phyloP scores from a whole-genome alignment of 805 yeast species.

The Lachancea nothofagi region DNA sequence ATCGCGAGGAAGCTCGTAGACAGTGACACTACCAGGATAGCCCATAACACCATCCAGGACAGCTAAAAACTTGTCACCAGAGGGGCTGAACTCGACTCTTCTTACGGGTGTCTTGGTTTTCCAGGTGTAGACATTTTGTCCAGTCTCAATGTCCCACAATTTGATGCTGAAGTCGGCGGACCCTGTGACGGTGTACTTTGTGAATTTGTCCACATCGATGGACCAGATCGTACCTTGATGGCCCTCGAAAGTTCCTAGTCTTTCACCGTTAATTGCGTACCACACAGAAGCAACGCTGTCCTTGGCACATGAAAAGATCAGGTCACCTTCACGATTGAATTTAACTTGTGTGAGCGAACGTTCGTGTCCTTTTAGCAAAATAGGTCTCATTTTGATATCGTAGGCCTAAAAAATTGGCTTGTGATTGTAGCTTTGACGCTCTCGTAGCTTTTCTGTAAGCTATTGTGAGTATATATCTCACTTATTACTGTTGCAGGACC shows the following conservation, averaged over 20 bases:
- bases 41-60: slow-evolving; percentile 94
- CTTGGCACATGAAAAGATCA: slow-evolving; percentile 86
- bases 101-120: slow-evolving; percentile 79
- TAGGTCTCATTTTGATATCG: slow-evolving; percentile 48
- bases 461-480: background rate
- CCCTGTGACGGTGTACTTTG: slow-evolving; percentile 76
- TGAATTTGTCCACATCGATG: slow-evolving; percentile 70
- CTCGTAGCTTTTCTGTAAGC: too few relatives aligned
- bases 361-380: slow-evolving; percentile 86
- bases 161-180: slow-evolving; percentile 84
- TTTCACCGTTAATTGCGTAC: slow-evolving; percentile 94
- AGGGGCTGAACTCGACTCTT: slow-evolving; percentile 80
- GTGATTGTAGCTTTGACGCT: too few relatives aligned
- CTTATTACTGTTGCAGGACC: background rate
- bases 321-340: slow-evolving; percentile 92
- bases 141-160: slow-evolving; percentile 78
- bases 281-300: slow-evolving; percentile 87
- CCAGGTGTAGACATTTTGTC: slow-evolving; percentile 70
- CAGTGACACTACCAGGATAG: slow-evolving; percentile 64
- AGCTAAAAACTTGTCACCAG: slow-evolving; percentile 60
- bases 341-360: slow-evolving; percentile 96
- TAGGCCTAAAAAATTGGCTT: background rate
- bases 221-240: slow-evolving; percentile 96
- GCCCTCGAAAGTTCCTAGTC: slow-evolving; percentile 85
- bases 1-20: slow-evolving; percentile 56